Evolutionary conservation across 2,329 filamentous ascomycete genomes (phyloP).

Genomic region (Colletotrichum musae): DNA sequence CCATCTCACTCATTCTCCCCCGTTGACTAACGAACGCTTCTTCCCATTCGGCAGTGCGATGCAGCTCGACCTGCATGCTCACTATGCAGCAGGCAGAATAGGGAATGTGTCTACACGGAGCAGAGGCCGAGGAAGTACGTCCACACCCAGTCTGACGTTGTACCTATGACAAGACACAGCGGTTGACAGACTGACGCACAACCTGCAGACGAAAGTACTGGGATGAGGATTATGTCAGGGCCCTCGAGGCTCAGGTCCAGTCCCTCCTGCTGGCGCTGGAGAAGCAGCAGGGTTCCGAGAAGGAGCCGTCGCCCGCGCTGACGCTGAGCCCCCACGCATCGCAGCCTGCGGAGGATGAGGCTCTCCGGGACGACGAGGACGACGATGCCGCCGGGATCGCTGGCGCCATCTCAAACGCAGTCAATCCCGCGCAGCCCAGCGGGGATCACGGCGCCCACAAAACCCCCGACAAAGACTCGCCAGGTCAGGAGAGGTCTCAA

Average conservation of each 20-base stretch:
- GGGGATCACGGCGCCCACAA: neutral
- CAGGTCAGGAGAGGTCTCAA: constrained; percentile 34
- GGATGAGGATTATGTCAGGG: constrained; percentile 43
- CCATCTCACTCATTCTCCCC: neutral
- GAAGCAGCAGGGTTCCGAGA: constrained; percentile 25
- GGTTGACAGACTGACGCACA: constrained; percentile 2
- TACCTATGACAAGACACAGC: neutral
- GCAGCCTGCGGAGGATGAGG: constrained; percentile 6
- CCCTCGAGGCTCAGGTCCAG: constrained; percentile 41
- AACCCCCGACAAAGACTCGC: neutral
- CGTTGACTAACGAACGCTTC: constrained; percentile 14
- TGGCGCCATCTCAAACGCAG: neutral
- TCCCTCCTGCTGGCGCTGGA: constrained; percentile 39
- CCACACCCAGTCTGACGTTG: neutral
- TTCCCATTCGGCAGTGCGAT: constrained; percentile 36
- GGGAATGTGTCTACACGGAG: constrained; percentile 38
- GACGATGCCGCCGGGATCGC: neutral
- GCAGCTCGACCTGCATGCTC: constrained; percentile 41
- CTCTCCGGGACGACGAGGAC: neutral
- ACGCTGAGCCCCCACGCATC: constrained; percentile 12
- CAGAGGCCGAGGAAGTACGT: constrained; percentile 34
- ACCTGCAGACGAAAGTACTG: constrained; percentile 41
- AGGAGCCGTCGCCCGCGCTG: constrained; percentile 18
- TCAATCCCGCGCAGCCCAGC: neutral
- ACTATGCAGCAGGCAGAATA: constrained; percentile 38